A percentile compares a stretch with the other conserved stretches of the same genome.
These are phyloP conservation scores for Sarcomyxa edulis DNA, from an alignment of 768 basidiomycete genomes.

Conservation along the genomic window DNA sequence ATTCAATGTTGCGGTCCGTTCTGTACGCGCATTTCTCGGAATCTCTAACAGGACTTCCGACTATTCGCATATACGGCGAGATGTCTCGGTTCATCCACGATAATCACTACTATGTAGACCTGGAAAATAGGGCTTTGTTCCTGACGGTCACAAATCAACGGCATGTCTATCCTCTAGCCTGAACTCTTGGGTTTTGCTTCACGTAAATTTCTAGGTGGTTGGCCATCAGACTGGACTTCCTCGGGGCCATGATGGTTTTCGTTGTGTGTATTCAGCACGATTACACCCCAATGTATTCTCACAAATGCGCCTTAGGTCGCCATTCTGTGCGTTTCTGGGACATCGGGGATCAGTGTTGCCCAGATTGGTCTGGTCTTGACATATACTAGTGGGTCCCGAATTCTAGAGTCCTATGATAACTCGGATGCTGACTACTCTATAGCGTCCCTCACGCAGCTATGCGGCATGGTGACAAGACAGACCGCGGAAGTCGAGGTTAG, in stretches of 20 bases:
- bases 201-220: conserved; percentile 63
- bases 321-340: conserved; percentile 53
- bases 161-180: too few relatives aligned
- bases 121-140: conserved; percentile 69
- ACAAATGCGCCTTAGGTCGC: conserved; percentile 47
- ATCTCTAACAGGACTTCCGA: conserved; percentile 62
- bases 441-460: conserved; percentile 50
- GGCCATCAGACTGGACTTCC: conserved; percentile 63
- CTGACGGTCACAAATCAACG: conserved; percentile 66
- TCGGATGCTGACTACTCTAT: too few relatives aligned
- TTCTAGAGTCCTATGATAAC: background rate
- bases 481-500: conserved; percentile 61
- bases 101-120: conserved; percentile 63
- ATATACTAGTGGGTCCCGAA: conserved; percentile 41
- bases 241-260: conserved; percentile 57
- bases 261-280: conserved; percentile 27
- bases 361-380: conserved; percentile 71
- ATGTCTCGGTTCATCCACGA: conserved; percentile 54
- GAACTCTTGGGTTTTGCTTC: too few relatives aligned
- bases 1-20: conserved; percentile 67
- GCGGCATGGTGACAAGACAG: conserved; percentile 50
- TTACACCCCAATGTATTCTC: background rate
- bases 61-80: conserved; percentile 70
- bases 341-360: conserved; percentile 54
- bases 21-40: conserved; percentile 79